A percentile compares a stretch with the other conserved stretches of the same genome.
Conservation (phyloP, 1,284 basidiomycete species). For the Tylopilus sp. region DNA sequence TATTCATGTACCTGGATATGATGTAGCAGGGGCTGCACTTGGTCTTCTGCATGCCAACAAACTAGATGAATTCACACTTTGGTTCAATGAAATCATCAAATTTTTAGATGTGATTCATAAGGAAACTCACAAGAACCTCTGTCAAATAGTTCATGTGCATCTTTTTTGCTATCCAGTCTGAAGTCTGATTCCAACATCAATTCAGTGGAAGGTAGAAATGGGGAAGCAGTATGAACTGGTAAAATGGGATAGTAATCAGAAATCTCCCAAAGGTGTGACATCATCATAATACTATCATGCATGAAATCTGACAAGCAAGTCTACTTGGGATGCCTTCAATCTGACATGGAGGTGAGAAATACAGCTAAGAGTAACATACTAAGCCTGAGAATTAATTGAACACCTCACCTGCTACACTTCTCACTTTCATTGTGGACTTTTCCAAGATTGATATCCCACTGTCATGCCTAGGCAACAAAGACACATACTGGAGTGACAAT, state of each 20-base stretch:
- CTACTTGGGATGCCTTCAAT: conserved; percentile 1
- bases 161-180: not conserved
- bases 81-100: conserved; percentile 16
- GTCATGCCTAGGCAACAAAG: no score
- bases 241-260: conserved; percentile 26
- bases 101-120: conserved; percentile 25
- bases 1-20: conserved; percentile 18
- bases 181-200: not conserved
- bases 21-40: conserved; percentile 10
- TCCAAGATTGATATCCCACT: no score
- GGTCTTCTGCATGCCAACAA: conserved; percentile 3
- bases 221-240: conserved; percentile 31
- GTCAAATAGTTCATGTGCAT: conserved; percentile 22
- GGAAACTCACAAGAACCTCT: conserved; percentile 20
- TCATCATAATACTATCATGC: conserved; percentile 7
- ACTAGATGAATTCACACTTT: conserved; percentile 15
- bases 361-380: no score
- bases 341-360: no score
- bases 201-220: conserved; percentile 35
- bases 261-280: conserved; percentile 13
- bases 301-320: conserved; percentile 21
- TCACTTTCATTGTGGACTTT: no score
- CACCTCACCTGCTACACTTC: no score
- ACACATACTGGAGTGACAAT: no score
- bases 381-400: no score